Evolutionary conservation across 495 filamentous ascomycete species (phyloP), one percentile per base, ranked within the genome.

Genomic region (Neurospora cerealis): DNA sequence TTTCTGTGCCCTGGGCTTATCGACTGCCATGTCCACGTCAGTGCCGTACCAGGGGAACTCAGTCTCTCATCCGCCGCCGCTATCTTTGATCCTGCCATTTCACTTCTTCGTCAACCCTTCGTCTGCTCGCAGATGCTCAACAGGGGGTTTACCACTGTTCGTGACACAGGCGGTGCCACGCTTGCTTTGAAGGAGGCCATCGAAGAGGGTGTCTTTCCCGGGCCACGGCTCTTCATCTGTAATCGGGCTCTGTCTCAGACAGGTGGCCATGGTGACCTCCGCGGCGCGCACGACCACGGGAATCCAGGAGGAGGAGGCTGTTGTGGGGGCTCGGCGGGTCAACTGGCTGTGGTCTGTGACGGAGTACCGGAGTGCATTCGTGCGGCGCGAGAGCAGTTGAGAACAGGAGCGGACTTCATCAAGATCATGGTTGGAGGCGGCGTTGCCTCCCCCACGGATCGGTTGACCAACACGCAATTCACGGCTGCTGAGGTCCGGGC

Each of bases 401-500:
- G 87, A 19, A 80, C 77, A 1, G 87, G 87, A 2, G 85, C 87
- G 1, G 84, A 88, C 69, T 88, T 89, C 72, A 79, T 89, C 79
- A 89, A 89, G 79, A 88, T 89, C 71, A 88, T 89, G 87, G 79
- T 82, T 15, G 84, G 84, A 4, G 87, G 87, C 5, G 87, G 87
- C 5, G 87, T 89, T 6, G 87, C 84, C 1, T 83, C 79, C 37
- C 86, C 86, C 0, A 86, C 87, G 0, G 87, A 89, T 75, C 77
- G 78, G 69, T 73, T 89, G 17, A 82, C 86, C 37, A 82, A 81
- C 71, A 78, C 86, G 2, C 87, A 89, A 75, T 89, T 88, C 78
- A 85, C 86, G 3, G 74, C 79, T 32, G 83, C 84, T 32, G 88
- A 89, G 75, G 85, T 89, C 62, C 79, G 79, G 24, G 87, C 85